These are phyloP conservation scores for Phaeosphaeria sp. DNA, from an alignment of 2,329 filamentous ascomycete species.

Conservation along the genomic window DNA sequence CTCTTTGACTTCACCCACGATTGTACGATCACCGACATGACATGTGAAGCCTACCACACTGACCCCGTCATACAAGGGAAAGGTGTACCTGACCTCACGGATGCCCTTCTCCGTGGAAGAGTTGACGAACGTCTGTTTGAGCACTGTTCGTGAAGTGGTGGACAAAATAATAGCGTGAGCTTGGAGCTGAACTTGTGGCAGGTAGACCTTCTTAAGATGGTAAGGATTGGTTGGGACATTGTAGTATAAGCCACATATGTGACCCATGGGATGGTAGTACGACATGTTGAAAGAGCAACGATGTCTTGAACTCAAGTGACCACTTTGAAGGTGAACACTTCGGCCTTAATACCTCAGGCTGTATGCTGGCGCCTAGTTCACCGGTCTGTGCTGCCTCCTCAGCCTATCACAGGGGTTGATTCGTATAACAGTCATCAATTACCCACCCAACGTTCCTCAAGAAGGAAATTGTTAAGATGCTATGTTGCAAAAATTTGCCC, in stretches of 20 bases:
- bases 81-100: slow-evolving; percentile 68
- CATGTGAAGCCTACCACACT: slow-evolving; percentile 73
- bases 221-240: slow-evolving; percentile 5
- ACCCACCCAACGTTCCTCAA: not conserved
- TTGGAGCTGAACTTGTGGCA: slow-evolving; percentile 66
- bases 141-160: slow-evolving; percentile 58
- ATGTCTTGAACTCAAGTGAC: not conserved
- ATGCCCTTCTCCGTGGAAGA: slow-evolving; percentile 55
- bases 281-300: not conserved
- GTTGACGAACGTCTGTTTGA: slow-evolving; percentile 69
- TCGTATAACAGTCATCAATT: not conserved
- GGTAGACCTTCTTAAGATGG: slow-evolving; percentile 40
- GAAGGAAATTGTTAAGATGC: not conserved
- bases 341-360: not conserved
- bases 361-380: slow-evolving; percentile 11
- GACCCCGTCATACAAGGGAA: slow-evolving; percentile 76
- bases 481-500: not conserved
- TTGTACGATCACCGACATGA: slow-evolving; percentile 65
- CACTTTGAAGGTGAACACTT: not conserved
- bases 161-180: slow-evolving; percentile 68
- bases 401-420: slow-evolving; percentile 10
- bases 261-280: not conserved
- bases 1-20: slow-evolving; percentile 72
- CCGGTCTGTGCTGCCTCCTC: slow-evolving; percentile 4
- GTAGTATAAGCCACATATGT: slow-evolving; percentile 42